phyloP scores from a whole-genome alignment of 805 yeast genomes.

The Saturnispora besseyi region DNA sequence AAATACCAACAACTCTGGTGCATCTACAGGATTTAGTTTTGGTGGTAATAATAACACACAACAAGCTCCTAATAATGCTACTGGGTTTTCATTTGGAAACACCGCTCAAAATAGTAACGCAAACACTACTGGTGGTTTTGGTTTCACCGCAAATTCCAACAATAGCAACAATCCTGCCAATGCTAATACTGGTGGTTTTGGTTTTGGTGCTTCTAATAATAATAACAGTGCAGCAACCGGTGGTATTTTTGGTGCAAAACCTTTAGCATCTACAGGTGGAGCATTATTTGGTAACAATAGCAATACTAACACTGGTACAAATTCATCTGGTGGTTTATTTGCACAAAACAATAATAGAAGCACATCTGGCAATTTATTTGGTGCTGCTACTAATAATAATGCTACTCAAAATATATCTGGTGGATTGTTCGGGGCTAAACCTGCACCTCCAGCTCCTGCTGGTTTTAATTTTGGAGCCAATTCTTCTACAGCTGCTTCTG shows the following conservation, averaged over 20 bases:
- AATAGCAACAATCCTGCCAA: not conserved
- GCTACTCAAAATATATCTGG: conserved; percentile 13
- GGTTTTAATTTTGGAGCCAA: conserved; percentile 29
- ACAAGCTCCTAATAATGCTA: not conserved
- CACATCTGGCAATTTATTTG: conserved; percentile 16
- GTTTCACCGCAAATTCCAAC: conserved; percentile 17
- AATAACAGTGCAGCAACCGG: conserved; percentile 9
- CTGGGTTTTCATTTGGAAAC: conserved; percentile 18
- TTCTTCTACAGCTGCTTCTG: not conserved
- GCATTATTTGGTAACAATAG: conserved; percentile 13
- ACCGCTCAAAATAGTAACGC: conserved; percentile 13
- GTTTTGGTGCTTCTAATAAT: conserved; percentile 11
- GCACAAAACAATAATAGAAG: not conserved
- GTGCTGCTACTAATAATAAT: conserved; percentile 10
- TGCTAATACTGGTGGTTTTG: conserved; percentile 16
- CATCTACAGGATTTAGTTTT: not conserved
- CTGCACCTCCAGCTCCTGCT: conserved; percentile 13
- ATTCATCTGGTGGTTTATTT: too few species aligned
- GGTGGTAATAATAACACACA: not conserved
- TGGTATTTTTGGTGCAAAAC: conserved; percentile 18
- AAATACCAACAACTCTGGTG: not conserved
- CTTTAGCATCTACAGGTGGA: conserved; percentile 13
- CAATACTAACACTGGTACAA: not conserved
- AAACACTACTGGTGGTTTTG: conserved; percentile 12
- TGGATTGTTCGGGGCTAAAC: conserved; percentile 15